Conservation (phyloP, 1,284 basidiomycete species). For the Tilletia walkeri region DNA sequence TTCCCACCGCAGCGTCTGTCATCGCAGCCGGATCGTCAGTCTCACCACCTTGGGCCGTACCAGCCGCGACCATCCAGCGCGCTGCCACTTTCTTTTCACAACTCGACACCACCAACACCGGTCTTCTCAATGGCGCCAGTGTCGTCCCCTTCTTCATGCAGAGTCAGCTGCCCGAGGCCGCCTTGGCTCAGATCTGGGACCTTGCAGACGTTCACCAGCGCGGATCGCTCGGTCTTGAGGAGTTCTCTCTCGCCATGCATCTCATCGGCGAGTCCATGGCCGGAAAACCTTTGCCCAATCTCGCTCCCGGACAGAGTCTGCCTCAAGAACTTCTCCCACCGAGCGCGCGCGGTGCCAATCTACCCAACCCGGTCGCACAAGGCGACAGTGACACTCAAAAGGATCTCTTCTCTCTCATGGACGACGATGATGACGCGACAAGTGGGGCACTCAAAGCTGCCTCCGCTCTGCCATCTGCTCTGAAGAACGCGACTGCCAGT, state of each 20-base stretch:
- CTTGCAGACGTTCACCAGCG: conserved; percentile 86
- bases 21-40: conserved; percentile 10
- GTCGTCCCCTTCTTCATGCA: conserved; percentile 96
- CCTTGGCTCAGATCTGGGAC: conserved; percentile 92
- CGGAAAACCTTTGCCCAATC: conserved; percentile 71
- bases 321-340: conserved; percentile 79
- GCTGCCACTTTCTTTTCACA: conserved; percentile 64
- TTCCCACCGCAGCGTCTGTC: not conserved
- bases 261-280: conserved; percentile 83
- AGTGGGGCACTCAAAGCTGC: conserved; percentile 40
- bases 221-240: conserved; percentile 81
- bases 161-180: conserved; percentile 78
- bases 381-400: conserved; percentile 52
- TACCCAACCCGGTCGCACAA: conserved; percentile 46
- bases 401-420: conserved; percentile 62
- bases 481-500: conserved; percentile 26
- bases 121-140: conserved; percentile 85
- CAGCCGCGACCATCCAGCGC: conserved; percentile 10
- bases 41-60: conserved; percentile 10
- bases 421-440: conserved; percentile 62
- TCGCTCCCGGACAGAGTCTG: conserved; percentile 58
- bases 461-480: conserved; percentile 41
- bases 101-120: conserved; percentile 73
- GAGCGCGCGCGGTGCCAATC: conserved; percentile 62
- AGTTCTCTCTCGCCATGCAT: conserved; percentile 94